Conservation (phyloP, 1,284 basidiomycete species). For the Trichosporon ovoides region DNA sequence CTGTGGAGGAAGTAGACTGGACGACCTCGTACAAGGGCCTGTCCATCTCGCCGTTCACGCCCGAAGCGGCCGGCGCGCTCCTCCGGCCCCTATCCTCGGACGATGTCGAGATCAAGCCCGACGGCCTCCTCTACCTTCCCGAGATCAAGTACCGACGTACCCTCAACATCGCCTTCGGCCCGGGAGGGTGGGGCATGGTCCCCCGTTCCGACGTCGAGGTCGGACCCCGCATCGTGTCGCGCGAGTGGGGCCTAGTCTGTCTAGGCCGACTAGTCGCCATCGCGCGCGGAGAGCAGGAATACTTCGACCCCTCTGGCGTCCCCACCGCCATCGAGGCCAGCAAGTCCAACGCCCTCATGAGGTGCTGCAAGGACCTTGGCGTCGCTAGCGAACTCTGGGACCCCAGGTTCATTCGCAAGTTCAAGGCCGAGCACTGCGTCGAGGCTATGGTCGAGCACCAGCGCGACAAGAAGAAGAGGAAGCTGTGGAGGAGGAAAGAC, state of each 20-base stretch:
- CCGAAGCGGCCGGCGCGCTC: slow-evolving; percentile 67
- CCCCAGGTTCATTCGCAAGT: slow-evolving; percentile 88
- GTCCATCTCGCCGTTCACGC: slow-evolving; percentile 69
- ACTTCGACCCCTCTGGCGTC: slow-evolving; percentile 86
- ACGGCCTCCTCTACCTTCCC: slow-evolving; percentile 90
- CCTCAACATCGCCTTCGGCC: slow-evolving; percentile 89
- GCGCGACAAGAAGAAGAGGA: slow-evolving; percentile 81
- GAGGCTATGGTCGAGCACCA: slow-evolving; percentile 82
- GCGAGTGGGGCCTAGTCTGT: slow-evolving; percentile 93
- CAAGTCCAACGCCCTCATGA: slow-evolving; percentile 96
- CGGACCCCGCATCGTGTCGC: slow-evolving; percentile 78
- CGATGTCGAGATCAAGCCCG: slow-evolving; percentile 44
- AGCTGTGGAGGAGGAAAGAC: slow-evolving; percentile 84
- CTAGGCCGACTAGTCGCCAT: slow-evolving; percentile 84
- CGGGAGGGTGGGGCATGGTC: slow-evolving; percentile 94
- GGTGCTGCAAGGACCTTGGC: slow-evolving; percentile 95
- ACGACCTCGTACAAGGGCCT: slow-evolving; percentile 80
- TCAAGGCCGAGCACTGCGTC: slow-evolving; percentile 76
- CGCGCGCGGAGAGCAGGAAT: slow-evolving; percentile 93
- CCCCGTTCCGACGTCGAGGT: slow-evolving; percentile 89
- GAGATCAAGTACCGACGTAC: slow-evolving; percentile 96
- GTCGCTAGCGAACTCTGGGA: slow-evolving; percentile 98
- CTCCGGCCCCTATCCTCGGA: slow-evolving; percentile 65
- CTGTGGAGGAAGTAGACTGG: slow-evolving; percentile 60
- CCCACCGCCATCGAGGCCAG: slow-evolving; percentile 91